A percentile compares a stretch with the other conserved stretches of the same genome.
Evolutionary conservation across 192 early-diverging fungal genomes (phyloP).

Genomic region (Linnemannia schmuckeri): DNA sequence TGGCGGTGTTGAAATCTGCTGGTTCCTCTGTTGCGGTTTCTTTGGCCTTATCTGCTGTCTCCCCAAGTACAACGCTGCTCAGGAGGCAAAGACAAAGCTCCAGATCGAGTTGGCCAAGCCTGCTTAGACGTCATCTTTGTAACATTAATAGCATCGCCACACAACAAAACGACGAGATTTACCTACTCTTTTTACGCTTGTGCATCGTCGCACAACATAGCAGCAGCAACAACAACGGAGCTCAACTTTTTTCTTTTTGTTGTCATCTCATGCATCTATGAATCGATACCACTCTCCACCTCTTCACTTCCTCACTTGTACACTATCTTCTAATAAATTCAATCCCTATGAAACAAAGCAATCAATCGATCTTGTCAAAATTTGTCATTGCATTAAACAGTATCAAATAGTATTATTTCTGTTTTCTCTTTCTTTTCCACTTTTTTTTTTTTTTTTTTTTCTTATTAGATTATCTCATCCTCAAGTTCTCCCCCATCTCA

Average conservation of each 20-base stretch:
- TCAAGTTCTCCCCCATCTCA: not conserved
- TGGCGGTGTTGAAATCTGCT: conserved; percentile 14
- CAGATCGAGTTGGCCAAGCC: conserved; percentile 26
- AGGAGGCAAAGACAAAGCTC: conserved; percentile 20
- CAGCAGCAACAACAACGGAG: no score
- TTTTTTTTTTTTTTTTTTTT: not conserved
- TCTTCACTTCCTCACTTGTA: not conserved
- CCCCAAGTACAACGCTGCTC: conserved; percentile 34
- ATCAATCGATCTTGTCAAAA: not conserved
- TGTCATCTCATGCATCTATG: not conserved
- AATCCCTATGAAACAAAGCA: not conserved
- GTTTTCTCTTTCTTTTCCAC: not conserved
- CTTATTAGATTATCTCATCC: not conserved
- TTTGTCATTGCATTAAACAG: not conserved
- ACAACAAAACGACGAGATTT: no score
- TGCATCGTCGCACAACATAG: no score
- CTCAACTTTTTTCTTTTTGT: no score
- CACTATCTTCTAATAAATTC: not conserved
- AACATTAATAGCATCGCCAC: no score
- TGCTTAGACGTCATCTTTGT: not conserved
- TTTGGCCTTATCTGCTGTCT: conserved; percentile 40
- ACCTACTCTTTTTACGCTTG: no score
- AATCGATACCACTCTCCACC: not conserved
- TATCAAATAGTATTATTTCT: not conserved
- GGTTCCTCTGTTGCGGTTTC: conserved; percentile 34